Percentiles rank a stretch among this genome's conserved stretches.
Evolutionary conservation across 352 stramenopile genomes (phyloP).

Genomic region (Globisporangium rhizosaccharum): DNA sequence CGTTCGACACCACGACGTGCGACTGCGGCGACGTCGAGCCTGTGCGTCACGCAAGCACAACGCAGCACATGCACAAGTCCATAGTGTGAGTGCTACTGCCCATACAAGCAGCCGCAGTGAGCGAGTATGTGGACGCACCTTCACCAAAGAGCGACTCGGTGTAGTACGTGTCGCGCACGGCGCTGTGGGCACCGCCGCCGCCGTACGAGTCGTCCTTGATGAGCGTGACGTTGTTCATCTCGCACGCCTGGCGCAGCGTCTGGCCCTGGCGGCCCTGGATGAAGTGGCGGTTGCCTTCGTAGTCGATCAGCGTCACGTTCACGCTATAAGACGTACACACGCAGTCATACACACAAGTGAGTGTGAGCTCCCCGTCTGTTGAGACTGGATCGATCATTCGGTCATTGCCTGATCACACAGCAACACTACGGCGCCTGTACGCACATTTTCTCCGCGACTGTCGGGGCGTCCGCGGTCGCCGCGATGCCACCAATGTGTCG

Average conservation of each 20-base stretch:
- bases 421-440: conserved; percentile 3
- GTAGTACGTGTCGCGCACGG: conserved; percentile 70
- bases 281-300: conserved; percentile 82
- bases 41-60: background rate
- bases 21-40: conserved; percentile 73
- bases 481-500: conserved; percentile 55
- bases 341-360: background rate
- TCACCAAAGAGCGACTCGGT: conserved; percentile 87
- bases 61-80: background rate
- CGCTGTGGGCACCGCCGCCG: conserved; percentile 64
- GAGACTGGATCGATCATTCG: background rate
- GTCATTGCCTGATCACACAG: background rate
- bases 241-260: conserved; percentile 77
- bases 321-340: conserved; percentile 33
- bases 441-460: conserved; percentile 61
- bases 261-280: conserved; percentile 76
- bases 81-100: background rate
- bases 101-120: background rate
- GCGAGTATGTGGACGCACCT: conserved; percentile 16
- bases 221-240: conserved; percentile 66
- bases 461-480: conserved; percentile 25
- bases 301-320: conserved; percentile 84
- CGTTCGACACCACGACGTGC: conserved; percentile 85
- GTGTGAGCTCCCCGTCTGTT: background rate
- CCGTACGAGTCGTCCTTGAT: conserved; percentile 86